These are phyloP conservation scores for Bauhinia variegata DNA, from an alignment of 306 rosid genomes.

Conservation along the genomic window DNA sequence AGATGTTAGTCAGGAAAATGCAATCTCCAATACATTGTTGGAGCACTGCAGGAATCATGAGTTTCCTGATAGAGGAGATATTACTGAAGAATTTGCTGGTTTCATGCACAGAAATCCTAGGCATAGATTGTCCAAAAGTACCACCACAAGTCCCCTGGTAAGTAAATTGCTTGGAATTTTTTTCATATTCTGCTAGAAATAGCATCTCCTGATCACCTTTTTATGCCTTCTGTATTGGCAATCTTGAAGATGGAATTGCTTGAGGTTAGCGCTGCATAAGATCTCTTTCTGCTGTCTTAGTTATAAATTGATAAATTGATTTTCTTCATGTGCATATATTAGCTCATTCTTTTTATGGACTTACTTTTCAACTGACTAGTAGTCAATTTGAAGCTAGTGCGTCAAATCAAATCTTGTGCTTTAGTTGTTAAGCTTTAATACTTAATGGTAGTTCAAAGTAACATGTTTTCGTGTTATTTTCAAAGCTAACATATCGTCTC, in stretches of 20 bases:
- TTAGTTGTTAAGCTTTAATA: slow-evolving; percentile 24
- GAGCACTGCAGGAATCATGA: slow-evolving; percentile 38
- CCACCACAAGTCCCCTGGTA: slow-evolving; percentile 78
- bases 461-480: slow-evolving; percentile 1
- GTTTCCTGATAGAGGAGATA: slow-evolving; percentile 34
- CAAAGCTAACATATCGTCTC: slow-evolving; percentile 15
- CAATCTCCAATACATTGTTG: slow-evolving; percentile 39
- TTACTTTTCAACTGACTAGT: not conserved
- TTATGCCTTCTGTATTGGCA: not conserved
- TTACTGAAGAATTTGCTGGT: slow-evolving; percentile 62
- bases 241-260: no score
- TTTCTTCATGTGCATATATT: slow-evolving; percentile 1
- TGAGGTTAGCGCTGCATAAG: not conserved
- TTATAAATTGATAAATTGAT: not conserved
- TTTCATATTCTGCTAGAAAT: not conserved
- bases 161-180: slow-evolving; percentile 41
- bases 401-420: not conserved
- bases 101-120: slow-evolving; percentile 53
- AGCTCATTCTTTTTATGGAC: slow-evolving; percentile 17
- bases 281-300: not conserved
- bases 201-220: not conserved
- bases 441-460: slow-evolving; percentile 8
- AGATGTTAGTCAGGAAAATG: slow-evolving; percentile 40
- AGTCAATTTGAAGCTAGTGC: not conserved
- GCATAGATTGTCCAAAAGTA: slow-evolving; percentile 58